These are phyloP conservation scores for Lasiodiplodia gonubiensis DNA, from an alignment of 2,329 filamentous ascomycete genomes.

Conservation along the genomic window DNA sequence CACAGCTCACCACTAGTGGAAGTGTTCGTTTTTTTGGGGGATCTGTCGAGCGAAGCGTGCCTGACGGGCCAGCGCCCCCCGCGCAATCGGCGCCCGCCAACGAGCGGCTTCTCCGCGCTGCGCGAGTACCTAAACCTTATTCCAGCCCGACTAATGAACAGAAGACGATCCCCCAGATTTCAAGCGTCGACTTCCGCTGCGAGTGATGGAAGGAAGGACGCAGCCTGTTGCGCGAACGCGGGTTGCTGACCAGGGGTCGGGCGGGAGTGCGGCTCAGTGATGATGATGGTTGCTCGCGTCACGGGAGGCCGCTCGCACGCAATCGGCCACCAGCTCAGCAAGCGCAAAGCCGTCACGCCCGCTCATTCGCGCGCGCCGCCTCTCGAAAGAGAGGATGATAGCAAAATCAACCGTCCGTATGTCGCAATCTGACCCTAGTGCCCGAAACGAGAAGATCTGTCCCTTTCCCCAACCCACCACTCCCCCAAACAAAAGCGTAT, in stretches of 20 bases:
- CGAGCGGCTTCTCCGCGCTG: too few relatives aligned
- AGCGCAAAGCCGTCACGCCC: neutral
- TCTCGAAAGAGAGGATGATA: neutral
- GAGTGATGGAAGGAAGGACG: neutral
- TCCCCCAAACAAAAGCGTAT: neutral
- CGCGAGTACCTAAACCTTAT: neutral
- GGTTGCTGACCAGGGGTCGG: neutral
- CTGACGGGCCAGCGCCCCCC: neutral
- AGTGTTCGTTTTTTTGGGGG: neutral
- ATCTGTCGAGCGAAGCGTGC: neutral
- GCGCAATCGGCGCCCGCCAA: too few relatives aligned
- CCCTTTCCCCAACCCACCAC: neutral
- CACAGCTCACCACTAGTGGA: neutral
- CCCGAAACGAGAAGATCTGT: neutral
- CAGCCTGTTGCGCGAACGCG: neutral
- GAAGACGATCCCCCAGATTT: neutral
- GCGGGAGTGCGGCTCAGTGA: neutral
- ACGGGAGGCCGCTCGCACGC: slow-evolving; percentile 9
- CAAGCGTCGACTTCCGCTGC: neutral
- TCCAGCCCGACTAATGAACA: neutral
- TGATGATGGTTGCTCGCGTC: slow-evolving; percentile 8
- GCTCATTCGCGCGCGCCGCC: neutral
- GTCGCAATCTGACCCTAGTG: slow-evolving; percentile 25
- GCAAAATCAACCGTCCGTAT: slow-evolving; percentile 10
- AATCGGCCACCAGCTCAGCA: slow-evolving; percentile 8